Evolutionary conservation across 2,329 filamentous ascomycete species (phyloP).

Genomic region (Fusarium illudens): DNA sequence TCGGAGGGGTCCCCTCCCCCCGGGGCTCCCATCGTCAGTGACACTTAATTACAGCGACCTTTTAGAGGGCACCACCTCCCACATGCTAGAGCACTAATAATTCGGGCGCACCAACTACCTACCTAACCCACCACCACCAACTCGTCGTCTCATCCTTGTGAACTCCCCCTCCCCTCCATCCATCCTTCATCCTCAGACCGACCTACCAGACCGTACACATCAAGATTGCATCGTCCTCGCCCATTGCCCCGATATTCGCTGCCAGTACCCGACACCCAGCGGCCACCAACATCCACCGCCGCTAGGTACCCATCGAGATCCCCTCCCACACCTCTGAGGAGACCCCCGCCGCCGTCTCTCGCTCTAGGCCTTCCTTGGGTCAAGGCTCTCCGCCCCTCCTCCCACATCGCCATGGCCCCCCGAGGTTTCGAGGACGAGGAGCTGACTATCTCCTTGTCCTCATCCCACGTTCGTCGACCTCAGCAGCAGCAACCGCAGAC

Average conservation of each 20-base stretch:
- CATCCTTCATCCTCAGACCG: neutral
- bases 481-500: constrained; percentile 44
- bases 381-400: constrained; percentile 17
- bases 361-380: constrained; percentile 29
- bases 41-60: neutral
- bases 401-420: constrained; percentile 55
- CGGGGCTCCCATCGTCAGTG: neutral
- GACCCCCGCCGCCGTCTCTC: constrained; percentile 23
- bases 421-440: constrained; percentile 80
- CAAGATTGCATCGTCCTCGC: neutral
- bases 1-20: neutral
- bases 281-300: constrained; percentile 5
- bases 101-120: neutral
- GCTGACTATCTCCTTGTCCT: constrained; percentile 78
- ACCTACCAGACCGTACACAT: neutral
- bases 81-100: neutral
- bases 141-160: constrained; percentile 21
- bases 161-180: constrained; percentile 3
- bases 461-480: constrained; percentile 67
- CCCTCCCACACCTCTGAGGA: constrained; percentile 1
- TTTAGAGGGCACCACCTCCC: constrained; percentile 1
- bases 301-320: constrained; percentile 3
- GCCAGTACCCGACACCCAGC: neutral
- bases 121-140: neutral
- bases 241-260: neutral